Evolutionary conservation across 768 basidiomycete genomes (phyloP).

Genomic region (Russula ochroleuca): DNA sequence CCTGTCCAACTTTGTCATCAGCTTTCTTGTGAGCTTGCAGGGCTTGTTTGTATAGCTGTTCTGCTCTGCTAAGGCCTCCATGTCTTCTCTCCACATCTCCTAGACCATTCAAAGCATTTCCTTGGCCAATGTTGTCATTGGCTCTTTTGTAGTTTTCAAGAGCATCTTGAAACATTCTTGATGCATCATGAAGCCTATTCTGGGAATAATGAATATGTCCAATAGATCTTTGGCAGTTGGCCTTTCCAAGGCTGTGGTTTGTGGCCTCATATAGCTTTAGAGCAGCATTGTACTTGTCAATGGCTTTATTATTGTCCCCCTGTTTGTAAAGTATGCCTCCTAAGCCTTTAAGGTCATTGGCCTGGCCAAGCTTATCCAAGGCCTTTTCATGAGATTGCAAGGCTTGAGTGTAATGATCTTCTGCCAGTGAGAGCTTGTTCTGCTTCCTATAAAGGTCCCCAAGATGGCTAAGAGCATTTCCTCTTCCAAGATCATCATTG

Average conservation of each 20-base stretch:
- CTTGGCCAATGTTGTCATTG: conserved; percentile 18
- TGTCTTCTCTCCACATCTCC: conserved; percentile 20
- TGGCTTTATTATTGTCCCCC: not conserved
- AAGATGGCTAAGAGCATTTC: conserved; percentile 18
- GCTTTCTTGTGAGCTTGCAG: conserved; percentile 13
- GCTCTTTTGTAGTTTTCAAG: conserved; percentile 9
- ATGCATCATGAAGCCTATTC: not conserved
- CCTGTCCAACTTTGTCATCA: conserved; percentile 22
- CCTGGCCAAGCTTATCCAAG: conserved; percentile 21
- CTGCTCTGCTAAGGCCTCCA: not conserved
- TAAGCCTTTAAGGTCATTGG: conserved; percentile 25
- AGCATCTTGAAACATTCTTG: conserved; percentile 15
- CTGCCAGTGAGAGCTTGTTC: conserved; percentile 14
- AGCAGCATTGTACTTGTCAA: conserved; percentile 7
- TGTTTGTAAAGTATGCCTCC: conserved; percentile 15
- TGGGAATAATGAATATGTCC: conserved; percentile 10
- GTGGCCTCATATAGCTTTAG: not conserved
- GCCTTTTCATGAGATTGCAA: conserved; percentile 12
- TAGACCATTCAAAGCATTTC: conserved; percentile 12
- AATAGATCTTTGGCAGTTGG: conserved; percentile 17
- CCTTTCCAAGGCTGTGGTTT: conserved; percentile 16
- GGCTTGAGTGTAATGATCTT: conserved; percentile 7
- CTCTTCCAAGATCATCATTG: conserved; percentile 21
- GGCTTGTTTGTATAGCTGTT: conserved; percentile 10
- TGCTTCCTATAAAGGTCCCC: conserved; percentile 21